phyloP scores from a whole-genome alignment of 1,139 yeast species.

The Hanseniaspora sp. region DNA sequence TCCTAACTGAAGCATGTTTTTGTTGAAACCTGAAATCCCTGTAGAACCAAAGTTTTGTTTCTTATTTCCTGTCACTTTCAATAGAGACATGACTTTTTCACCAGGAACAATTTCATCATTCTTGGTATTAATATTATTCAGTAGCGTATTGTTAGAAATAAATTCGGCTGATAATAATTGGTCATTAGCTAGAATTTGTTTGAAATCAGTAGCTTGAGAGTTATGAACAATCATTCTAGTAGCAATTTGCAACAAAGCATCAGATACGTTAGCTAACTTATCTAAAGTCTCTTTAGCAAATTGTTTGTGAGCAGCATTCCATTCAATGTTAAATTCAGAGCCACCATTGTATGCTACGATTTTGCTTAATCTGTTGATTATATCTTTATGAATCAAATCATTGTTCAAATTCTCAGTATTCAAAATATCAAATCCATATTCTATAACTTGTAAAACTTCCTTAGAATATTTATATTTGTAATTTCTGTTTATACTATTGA shows the following conservation, averaged over 20 bases:
- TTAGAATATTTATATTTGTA: conserved; percentile 50
- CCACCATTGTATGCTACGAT: conserved; percentile 20
- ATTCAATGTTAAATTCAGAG: conserved; percentile 17
- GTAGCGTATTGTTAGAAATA: conserved; percentile 38
- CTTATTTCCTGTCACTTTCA: not conserved
- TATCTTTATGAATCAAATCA: conserved; percentile 24
- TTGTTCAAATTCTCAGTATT: conserved; percentile 45
- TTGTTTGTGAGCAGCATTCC: conserved; percentile 40
- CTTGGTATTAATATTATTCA: conserved; percentile 34
- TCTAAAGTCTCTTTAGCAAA: conserved; percentile 56
- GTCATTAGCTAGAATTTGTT: conserved; percentile 67
- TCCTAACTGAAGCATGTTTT: not conserved
- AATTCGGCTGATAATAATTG: conserved; percentile 48
- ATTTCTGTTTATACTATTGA: conserved; percentile 40
- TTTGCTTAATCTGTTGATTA: conserved; percentile 45
- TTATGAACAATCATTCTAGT: conserved; percentile 37
- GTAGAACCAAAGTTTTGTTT: not conserved
- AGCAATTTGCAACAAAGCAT: conserved; percentile 67
- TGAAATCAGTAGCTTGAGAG: conserved; percentile 42
- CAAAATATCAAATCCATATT: conserved; percentile 45
- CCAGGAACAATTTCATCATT: not conserved
- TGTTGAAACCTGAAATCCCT: not conserved
- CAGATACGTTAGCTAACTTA: conserved; percentile 48
- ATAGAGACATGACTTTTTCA: not conserved
- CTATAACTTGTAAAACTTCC: conserved; percentile 53